Percentiles rank a stretch among this genome's conserved stretches.
Evolutionary conservation across 805 yeast genomes (phyloP).

Genomic region (Nakazawaea ernobii): DNA sequence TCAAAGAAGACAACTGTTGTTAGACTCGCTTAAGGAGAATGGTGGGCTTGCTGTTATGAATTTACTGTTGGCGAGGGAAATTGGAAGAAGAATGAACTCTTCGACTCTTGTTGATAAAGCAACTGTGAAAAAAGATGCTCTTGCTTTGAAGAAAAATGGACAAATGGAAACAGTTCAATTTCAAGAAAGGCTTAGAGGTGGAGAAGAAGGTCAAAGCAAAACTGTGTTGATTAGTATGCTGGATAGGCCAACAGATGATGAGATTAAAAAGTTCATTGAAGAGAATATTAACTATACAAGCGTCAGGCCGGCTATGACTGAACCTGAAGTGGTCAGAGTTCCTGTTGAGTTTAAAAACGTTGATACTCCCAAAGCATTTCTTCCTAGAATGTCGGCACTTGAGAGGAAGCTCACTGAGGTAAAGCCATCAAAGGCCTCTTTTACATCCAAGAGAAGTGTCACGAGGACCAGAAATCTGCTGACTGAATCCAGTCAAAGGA

Average conservation of each 20-base stretch:
- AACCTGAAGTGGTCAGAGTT: background rate
- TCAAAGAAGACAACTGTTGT: slow-evolving; percentile 36
- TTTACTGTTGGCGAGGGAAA: slow-evolving; percentile 28
- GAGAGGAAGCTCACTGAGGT: background rate
- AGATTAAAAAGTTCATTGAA: slow-evolving; percentile 3
- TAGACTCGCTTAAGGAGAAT: slow-evolving; percentile 34
- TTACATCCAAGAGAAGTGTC: background rate
- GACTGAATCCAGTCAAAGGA: background rate
- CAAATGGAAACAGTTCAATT: slow-evolving; percentile 8
- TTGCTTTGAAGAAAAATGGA: slow-evolving; percentile 26
- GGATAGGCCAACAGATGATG: slow-evolving; percentile 15
- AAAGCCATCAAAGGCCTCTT: background rate
- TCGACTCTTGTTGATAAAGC: slow-evolving; percentile 41
- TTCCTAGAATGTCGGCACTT: slow-evolving; percentile 1
- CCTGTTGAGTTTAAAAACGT: slow-evolving; percentile 6
- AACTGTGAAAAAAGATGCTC: slow-evolving; percentile 43
- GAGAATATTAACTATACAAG: background rate
- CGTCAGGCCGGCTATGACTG: background rate
- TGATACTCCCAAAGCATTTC: background rate
- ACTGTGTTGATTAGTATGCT: slow-evolving; percentile 9
- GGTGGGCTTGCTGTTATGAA: slow-evolving; percentile 43
- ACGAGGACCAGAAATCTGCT: background rate
- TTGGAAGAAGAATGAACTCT: slow-evolving; percentile 37
- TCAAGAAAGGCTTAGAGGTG: slow-evolving; percentile 8
- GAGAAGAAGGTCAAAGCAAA: slow-evolving; percentile 10